Evolutionary conservation across 495 filamentous ascomycete species (phyloP).

Genomic region (Podospora fimiseda): DNA sequence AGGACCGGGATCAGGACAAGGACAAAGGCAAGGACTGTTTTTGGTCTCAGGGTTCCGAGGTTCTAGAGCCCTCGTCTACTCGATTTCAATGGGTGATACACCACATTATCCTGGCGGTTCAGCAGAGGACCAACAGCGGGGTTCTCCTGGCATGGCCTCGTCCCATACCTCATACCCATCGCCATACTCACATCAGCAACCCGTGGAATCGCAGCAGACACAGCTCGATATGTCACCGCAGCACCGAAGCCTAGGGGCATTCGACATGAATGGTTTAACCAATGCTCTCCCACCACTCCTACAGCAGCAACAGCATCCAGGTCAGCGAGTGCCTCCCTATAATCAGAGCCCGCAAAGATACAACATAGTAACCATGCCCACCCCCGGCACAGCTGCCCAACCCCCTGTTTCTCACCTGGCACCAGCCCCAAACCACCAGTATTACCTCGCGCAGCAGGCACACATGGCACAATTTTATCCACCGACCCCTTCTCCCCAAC

Average conservation of each 20-base stretch:
- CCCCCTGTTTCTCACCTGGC: constrained; percentile 39
- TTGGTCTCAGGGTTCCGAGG: neutral
- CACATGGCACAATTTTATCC: constrained; percentile 36
- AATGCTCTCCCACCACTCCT: constrained; percentile 32
- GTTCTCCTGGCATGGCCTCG: constrained; percentile 15
- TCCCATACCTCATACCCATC: constrained; percentile 12
- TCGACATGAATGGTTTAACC: constrained; percentile 36
- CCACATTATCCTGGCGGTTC: constrained; percentile 26
- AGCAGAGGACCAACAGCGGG: constrained; percentile 28
- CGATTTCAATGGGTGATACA: constrained; percentile 37
- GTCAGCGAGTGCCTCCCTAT: constrained; percentile 31
- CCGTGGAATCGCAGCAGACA: constrained; percentile 25
- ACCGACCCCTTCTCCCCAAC: constrained; percentile 28
- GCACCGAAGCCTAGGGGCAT: constrained; percentile 28
- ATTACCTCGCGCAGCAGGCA: constrained; percentile 37
- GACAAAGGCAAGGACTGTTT: neutral
- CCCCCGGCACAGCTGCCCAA: constrained; percentile 37
- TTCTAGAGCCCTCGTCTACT: neutral
- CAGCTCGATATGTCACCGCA: constrained; percentile 35
- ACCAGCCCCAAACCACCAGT: constrained; percentile 27
- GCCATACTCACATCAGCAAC: constrained; percentile 23
- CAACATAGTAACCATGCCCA: constrained; percentile 28
- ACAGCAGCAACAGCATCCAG: neutral
- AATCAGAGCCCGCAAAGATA: constrained; percentile 33
- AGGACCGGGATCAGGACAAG: neutral